Percentiles rank a stretch among this genome's conserved stretches.
These are phyloP conservation scores for Aureobasidium sp. DNA, from an alignment of 2,329 filamentous ascomycete genomes.

Conservation along the genomic window DNA sequence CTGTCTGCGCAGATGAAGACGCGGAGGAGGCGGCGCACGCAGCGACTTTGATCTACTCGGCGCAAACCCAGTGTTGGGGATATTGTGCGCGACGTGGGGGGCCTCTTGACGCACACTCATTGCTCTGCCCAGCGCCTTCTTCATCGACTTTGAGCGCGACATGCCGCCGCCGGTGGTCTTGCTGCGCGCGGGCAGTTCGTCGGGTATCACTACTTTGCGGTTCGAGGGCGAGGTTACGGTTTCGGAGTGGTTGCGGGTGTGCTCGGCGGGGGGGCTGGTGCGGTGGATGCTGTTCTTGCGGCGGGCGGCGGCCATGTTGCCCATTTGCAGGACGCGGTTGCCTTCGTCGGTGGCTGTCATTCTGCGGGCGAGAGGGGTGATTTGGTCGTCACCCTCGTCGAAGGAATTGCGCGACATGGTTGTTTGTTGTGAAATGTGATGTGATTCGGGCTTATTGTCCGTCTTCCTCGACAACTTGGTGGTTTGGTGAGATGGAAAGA, in stretches of 20 bases:
- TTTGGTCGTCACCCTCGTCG: constrained; percentile 11
- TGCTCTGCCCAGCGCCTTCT: background rate
- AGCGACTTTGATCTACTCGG: constrained; percentile 6
- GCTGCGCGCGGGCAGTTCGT: background rate
- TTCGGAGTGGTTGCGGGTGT: background rate
- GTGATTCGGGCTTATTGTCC: background rate
- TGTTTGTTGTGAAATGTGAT: background rate
- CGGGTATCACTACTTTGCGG: background rate
- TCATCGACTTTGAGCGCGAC: constrained; percentile 4
- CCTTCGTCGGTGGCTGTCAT: constrained; percentile 2
- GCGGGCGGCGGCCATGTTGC: constrained; percentile 5
- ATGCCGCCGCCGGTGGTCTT: constrained; percentile 1
- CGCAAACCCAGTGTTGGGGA: constrained; percentile 5
- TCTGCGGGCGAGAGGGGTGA: constrained; percentile 1
- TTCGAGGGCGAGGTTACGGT: background rate
- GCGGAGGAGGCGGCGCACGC: constrained; percentile 6
- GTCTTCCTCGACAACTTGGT: background rate
- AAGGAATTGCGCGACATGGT: constrained; percentile 13
- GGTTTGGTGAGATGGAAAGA: background rate
- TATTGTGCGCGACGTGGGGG: background rate
- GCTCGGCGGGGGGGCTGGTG: background rate
- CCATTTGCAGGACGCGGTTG: background rate
- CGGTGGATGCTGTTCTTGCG: constrained; percentile 13
- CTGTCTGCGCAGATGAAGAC: background rate
- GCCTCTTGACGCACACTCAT: background rate